Conservation (phyloP, 805 yeast genomes). For the Danielozyma ontarioensis region DNA sequence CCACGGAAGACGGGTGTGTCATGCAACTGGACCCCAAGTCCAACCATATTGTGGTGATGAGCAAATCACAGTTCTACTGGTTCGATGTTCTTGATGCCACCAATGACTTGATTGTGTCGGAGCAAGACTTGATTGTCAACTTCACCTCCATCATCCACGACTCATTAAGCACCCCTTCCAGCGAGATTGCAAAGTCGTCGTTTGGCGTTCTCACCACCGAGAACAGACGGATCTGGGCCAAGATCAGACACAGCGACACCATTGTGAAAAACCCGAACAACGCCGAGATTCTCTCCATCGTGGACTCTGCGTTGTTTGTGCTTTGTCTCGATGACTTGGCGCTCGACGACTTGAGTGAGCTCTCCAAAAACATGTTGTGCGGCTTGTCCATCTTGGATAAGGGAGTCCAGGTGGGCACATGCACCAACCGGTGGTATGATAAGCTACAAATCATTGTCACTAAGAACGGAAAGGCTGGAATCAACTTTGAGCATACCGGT, state of each 20-base stretch:
- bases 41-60: slow-evolving; percentile 75
- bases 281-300: slow-evolving; percentile 62
- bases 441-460: slow-evolving; percentile 84
- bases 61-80: slow-evolving; percentile 90
- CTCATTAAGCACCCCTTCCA: slow-evolving; percentile 47
- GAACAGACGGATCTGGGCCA: slow-evolving; percentile 84
- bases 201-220: slow-evolving; percentile 91
- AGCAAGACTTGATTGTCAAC: slow-evolving; percentile 70
- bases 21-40: slow-evolving; percentile 76
- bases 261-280: slow-evolving; percentile 46
- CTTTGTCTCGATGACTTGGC: slow-evolving; percentile 79
- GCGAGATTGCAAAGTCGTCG: slow-evolving; percentile 67
- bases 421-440: slow-evolving; percentile 94
- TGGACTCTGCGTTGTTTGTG: slow-evolving; percentile 79
- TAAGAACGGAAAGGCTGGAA: slow-evolving; percentile 86
- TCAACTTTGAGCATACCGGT: slow-evolving; percentile 91
- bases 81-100: slow-evolving; percentile 80
- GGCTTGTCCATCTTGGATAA: slow-evolving; percentile 74
- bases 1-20: slow-evolving; percentile 73
- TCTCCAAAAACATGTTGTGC: slow-evolving; percentile 82
- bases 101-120: slow-evolving; percentile 67
- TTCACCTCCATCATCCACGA: slow-evolving; percentile 73
- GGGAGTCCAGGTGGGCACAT: slow-evolving; percentile 90
- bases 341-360: slow-evolving; percentile 54
- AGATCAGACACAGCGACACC: slow-evolving; percentile 49